Conservation (phyloP, 1,139 yeast genomes). For the Lodderomyces theae region DNA sequence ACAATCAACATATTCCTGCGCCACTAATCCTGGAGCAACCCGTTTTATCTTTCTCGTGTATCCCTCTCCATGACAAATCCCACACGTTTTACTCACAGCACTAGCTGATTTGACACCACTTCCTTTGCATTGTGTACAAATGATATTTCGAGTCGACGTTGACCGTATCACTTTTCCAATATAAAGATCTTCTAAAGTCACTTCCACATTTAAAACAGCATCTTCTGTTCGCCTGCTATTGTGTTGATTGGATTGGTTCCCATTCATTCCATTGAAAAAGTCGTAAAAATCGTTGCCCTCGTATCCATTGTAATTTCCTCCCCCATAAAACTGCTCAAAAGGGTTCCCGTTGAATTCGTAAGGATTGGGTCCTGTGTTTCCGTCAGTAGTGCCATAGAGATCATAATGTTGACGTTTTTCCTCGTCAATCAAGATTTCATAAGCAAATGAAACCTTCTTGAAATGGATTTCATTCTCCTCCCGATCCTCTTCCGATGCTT, state of each 20-base stretch:
- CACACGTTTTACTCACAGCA: slow-evolving; percentile 49
- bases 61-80: slow-evolving; percentile 75
- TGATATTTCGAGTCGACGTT: slow-evolving; percentile 66
- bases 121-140: slow-evolving; percentile 74
- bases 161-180: slow-evolving; percentile 79
- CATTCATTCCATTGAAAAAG: slow-evolving; percentile 55
- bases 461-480: slow-evolving; percentile 68
- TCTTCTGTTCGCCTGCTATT: slow-evolving; percentile 49
- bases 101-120: slow-evolving; percentile 70
- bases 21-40: slow-evolving; percentile 74
- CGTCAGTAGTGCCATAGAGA: slow-evolving; percentile 42
- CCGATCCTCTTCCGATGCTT: slow-evolving; percentile 64
- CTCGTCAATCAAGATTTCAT: slow-evolving; percentile 70
- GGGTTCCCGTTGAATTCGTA: slow-evolving; percentile 36
- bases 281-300: slow-evolving; percentile 69
- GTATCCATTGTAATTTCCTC: slow-evolving; percentile 35
- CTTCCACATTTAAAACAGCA: slow-evolving; percentile 60
- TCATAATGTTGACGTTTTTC: slow-evolving; percentile 56
- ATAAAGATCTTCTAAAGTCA: slow-evolving; percentile 73
- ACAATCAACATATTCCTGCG: slow-evolving; percentile 65
- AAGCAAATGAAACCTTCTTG: slow-evolving; percentile 75
- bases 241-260: slow-evolving; percentile 15
- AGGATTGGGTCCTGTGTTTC: slow-evolving; percentile 14
- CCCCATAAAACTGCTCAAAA: slow-evolving; percentile 38
- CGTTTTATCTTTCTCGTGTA: slow-evolving; percentile 56